phyloP scores from a whole-genome alignment of 768 basidiomycete genomes.

The Termitomyces sp. region DNA sequence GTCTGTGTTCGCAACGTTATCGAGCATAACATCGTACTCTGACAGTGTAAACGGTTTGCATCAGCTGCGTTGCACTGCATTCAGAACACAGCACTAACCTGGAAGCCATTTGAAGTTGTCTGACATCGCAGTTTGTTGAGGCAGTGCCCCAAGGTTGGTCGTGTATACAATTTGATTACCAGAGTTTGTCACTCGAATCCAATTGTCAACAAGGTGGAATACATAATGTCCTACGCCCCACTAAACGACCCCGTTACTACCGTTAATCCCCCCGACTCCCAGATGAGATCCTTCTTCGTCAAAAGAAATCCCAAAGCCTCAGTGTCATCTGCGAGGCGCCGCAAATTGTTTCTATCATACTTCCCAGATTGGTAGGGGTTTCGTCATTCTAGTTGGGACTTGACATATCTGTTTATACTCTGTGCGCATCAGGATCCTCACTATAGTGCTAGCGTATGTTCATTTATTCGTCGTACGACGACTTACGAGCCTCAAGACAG shows the following conservation, averaged over 20 bases:
- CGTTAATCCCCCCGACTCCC: not conserved
- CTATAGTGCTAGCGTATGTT: slow-evolving; percentile 59
- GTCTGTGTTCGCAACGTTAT: slow-evolving; percentile 62
- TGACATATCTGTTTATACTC: not conserved
- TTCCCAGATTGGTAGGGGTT: slow-evolving; percentile 66
- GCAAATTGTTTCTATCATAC: slow-evolving; percentile 55
- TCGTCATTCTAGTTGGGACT: not conserved
- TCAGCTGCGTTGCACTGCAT: not conserved
- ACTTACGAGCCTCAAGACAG: slow-evolving; percentile 26
- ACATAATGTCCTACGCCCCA: slow-evolving; percentile 26
- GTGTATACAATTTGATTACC: not conserved
- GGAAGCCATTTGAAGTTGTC: slow-evolving; percentile 42
- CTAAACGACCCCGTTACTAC: slow-evolving; percentile 14
- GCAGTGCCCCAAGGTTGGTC: not conserved
- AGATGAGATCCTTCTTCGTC: slow-evolving; percentile 23
- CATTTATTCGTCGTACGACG: not conserved
- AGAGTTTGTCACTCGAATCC: not conserved
- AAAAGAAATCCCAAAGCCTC: slow-evolving; percentile 15
- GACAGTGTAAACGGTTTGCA: slow-evolving; percentile 3
- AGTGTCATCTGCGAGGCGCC: slow-evolving; percentile 26
- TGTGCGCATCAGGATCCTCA: slow-evolving; percentile 48
- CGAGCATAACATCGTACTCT: slow-evolving; percentile 57
- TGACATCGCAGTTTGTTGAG: slow-evolving; percentile 6
- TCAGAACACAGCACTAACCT: slow-evolving; percentile 29
- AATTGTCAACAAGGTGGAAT: not conserved